phyloP scores from a whole-genome alignment of 257 asterid species.

The Rhazya stricta region DNA sequence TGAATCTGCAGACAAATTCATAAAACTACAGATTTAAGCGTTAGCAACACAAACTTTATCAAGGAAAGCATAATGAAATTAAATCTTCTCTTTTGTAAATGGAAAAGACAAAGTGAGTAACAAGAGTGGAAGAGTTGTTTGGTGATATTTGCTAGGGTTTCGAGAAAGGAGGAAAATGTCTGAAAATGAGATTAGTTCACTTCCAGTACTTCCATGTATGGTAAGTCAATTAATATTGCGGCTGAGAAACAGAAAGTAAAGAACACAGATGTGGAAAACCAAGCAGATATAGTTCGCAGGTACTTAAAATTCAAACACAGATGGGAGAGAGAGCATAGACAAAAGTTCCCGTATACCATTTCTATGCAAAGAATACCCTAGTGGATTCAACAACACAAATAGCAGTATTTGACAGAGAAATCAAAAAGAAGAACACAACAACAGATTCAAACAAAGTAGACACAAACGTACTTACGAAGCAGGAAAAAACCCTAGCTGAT shows the following conservation, averaged over 20 bases:
- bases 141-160: slow-evolving; percentile 35
- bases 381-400: not conserved
- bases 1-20: slow-evolving; percentile 22
- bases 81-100: not conserved
- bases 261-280: slow-evolving; percentile 23
- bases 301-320: not conserved
- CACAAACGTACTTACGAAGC: not conserved
- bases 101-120: not conserved
- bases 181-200: slow-evolving; percentile 3
- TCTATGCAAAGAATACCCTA: not conserved
- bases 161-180: slow-evolving; percentile 17
- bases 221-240: slow-evolving; percentile 27
- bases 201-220: slow-evolving; percentile 22
- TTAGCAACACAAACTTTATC: not conserved
- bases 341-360: not conserved
- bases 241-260: slow-evolving; percentile 27
- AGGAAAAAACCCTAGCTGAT: not conserved
- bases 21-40: too few species aligned
- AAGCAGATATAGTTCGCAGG: slow-evolving; percentile 19
- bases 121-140: not conserved
- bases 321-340: not conserved
- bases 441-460: not conserved
- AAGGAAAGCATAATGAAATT: not conserved
- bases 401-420: not conserved
- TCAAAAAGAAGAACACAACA: not conserved